phyloP scores from a whole-genome alignment of 2,329 filamentous ascomycete species.

The Colletotrichum sp. region DNA sequence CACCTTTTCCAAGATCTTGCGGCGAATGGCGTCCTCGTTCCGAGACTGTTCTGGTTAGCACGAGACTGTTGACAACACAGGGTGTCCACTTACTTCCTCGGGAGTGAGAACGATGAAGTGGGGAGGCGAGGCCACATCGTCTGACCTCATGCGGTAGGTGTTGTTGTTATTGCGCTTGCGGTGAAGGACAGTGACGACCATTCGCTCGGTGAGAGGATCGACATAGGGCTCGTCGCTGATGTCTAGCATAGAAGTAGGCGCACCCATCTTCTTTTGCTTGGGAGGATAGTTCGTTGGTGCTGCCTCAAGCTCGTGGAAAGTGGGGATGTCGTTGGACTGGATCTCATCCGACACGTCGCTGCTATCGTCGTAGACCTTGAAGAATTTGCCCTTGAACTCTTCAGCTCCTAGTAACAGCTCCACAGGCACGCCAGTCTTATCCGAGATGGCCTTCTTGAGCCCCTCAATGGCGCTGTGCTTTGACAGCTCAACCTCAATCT shows the following conservation, averaged over 20 bases:
- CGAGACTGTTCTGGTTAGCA: slow-evolving; percentile 41
- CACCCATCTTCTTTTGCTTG: slow-evolving; percentile 46
- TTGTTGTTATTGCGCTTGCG: slow-evolving; percentile 35
- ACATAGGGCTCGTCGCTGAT: slow-evolving; percentile 41
- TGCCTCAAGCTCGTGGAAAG: slow-evolving; percentile 79
- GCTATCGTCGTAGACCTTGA: slow-evolving; percentile 80
- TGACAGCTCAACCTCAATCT: slow-evolving; percentile 79
- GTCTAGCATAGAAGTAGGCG: slow-evolving; percentile 55
- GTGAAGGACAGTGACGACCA: slow-evolving; percentile 76
- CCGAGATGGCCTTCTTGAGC: slow-evolving; percentile 74
- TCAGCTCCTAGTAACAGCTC: slow-evolving; percentile 80
- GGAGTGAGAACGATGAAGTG: slow-evolving; percentile 78
- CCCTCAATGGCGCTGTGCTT: slow-evolving; percentile 73
- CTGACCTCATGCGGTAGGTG: slow-evolving; percentile 8
- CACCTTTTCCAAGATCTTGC: slow-evolving; percentile 79
- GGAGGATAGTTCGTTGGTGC: slow-evolving; percentile 79
- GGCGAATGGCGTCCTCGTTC: slow-evolving; percentile 72
- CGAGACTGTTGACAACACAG: slow-evolving; percentile 25
- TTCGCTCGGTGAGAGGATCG: slow-evolving; percentile 65
- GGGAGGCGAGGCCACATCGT: slow-evolving; percentile 48
- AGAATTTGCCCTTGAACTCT: slow-evolving; percentile 83
- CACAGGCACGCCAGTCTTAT: slow-evolving; percentile 66
- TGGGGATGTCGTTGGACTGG: slow-evolving; percentile 64
- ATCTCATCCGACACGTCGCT: slow-evolving; percentile 76
- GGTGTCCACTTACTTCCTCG: slow-evolving; percentile 63